phyloP scores from a whole-genome alignment of 768 basidiomycete species.

The Boletus barrowsii region DNA sequence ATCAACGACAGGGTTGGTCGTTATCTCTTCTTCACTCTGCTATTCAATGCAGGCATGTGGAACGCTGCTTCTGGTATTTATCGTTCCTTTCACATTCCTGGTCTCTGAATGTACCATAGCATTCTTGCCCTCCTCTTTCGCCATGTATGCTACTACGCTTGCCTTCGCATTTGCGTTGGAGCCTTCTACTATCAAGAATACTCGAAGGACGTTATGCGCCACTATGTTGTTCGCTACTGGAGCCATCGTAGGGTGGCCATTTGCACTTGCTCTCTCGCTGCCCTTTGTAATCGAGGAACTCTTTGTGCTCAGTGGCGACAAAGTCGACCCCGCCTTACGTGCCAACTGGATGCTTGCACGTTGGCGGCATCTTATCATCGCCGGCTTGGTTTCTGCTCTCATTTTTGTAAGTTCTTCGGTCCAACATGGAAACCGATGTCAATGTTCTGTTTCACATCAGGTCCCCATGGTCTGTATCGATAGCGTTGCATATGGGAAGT shows the following conservation, averaged over 20 bases:
- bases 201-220: slow-evolving; percentile 57
- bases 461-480: slow-evolving; percentile 82
- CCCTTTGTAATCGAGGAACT: slow-evolving; percentile 92
- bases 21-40: slow-evolving; percentile 86
- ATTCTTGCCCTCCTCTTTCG: slow-evolving; percentile 92
- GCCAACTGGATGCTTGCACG: slow-evolving; percentile 58
- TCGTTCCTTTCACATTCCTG: background rate
- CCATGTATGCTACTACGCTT: slow-evolving; percentile 84
- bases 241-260: slow-evolving; percentile 95
- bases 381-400: slow-evolving; percentile 54
- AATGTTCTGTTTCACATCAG: slow-evolving; percentile 40
- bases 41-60: slow-evolving; percentile 94
- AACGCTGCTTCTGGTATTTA: slow-evolving; percentile 72
- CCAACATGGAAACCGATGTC: background rate
- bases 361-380: slow-evolving; percentile 52
- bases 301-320: slow-evolving; percentile 71
- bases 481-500: slow-evolving; percentile 79
- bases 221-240: slow-evolving; percentile 75
- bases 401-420: slow-evolving; percentile 51
- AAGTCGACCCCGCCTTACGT: slow-evolving; percentile 44
- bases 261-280: slow-evolving; percentile 79
- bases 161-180: slow-evolving; percentile 70
- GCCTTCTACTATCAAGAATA: slow-evolving; percentile 52
- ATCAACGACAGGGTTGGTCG: slow-evolving; percentile 89
- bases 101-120: slow-evolving; percentile 45